Evolutionary conservation across 441 rosid genomes (phyloP), one percentile per base, ranked within the genome.

Genomic region (Pelargonium myrrhifolium): DNA sequence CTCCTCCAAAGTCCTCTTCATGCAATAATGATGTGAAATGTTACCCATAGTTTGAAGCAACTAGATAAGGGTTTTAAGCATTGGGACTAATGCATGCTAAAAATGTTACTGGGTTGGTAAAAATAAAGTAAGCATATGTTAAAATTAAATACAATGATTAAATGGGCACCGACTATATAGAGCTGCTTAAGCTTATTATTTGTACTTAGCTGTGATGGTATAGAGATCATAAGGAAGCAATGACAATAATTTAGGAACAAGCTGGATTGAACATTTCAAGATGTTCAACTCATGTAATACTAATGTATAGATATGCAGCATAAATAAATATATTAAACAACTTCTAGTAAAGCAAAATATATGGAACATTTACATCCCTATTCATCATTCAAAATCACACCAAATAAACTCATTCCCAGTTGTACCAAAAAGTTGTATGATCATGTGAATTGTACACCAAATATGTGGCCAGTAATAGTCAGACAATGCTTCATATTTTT

Each of bases 1-100:
- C 86, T 90, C 98, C 77, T 90, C 96, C 71, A 93, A 66, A 71
- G 92, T 78, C 55, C 87, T 81, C 98, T 90, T 71, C 73, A 51
- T 62, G 74, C 63, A 51, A 42, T 68, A 40, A 65, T 45, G 9
- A 12, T 31, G 51, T 53, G 28, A 56, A 63, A 15, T 58, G 64
- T 65, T 47, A 64, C 12, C 22, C 51, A 66, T 47, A 11, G 69
- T 6, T 66, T 11, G 31, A 47, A 68, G 40, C 14, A 59, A 65
- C 62, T 1, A 21, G 12, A n/a, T n/a, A n/a, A n/a, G n/a, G n/a
- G n/a, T n/a, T n/a, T n/a, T n/a, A n/a, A n/a, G n/a, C n/a, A 28
- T 4, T 9, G 10, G 49, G 65, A 65, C 28, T 12, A 39, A 8
- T 47, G 6, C 39, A 40, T 17, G 31, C 66, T 49, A 68, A 51